Percentiles rank a stretch among this genome's conserved stretches.
Conservation (phyloP, 345 rosid genomes). For the Gossypium raimondii region DNA sequence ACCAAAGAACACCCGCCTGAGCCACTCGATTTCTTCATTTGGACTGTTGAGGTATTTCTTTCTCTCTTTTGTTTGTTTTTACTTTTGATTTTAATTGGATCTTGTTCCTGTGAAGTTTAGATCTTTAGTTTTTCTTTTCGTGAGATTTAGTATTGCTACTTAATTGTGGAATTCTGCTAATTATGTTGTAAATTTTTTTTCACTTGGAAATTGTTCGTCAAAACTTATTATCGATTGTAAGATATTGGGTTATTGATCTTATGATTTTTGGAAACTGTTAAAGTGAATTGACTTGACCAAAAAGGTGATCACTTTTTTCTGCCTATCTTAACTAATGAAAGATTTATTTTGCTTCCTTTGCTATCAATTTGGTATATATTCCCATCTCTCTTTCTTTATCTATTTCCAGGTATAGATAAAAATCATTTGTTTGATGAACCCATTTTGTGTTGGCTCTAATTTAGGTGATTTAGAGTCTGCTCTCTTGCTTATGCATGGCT, state of each 20-base stretch:
- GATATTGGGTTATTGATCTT: background rate
- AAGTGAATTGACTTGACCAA: background rate
- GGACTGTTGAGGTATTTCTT: constrained; percentile 3
- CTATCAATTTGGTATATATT: background rate
- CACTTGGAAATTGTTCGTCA: background rate
- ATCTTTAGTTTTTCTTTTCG: background rate
- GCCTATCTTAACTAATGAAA: background rate
- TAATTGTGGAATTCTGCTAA: background rate
- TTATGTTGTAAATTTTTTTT: background rate
- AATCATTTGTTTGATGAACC: background rate
- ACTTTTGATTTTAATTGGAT: background rate
- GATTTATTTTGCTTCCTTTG: background rate
- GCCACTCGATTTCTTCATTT: constrained; percentile 9
- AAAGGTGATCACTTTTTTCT: background rate
- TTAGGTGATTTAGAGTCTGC: background rate
- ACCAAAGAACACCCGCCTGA: constrained; percentile 5
- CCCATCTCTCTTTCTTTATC: background rate
- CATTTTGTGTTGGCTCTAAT: background rate
- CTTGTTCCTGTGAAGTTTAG: background rate
- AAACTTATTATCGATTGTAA: background rate
- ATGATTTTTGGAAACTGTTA: background rate
- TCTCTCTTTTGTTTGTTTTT: background rate
- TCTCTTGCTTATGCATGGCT: background rate
- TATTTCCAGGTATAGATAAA: background rate
- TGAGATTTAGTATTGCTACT: background rate